These are phyloP conservation scores for Microstegium vimineum DNA, from an alignment of 176 grass and related monocot genomes.

Conservation along the genomic window DNA sequence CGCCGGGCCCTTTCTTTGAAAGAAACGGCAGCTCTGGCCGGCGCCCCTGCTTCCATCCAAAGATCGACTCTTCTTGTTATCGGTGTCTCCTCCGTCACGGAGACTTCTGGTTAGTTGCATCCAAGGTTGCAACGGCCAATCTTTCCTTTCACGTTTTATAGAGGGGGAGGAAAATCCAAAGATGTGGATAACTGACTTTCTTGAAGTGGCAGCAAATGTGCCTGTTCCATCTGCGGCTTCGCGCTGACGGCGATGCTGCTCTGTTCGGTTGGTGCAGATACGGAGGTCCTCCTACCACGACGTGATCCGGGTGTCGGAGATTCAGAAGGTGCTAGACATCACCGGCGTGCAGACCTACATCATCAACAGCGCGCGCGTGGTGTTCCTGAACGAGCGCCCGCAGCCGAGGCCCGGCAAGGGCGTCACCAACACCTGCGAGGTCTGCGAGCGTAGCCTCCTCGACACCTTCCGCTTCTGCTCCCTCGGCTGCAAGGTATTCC, in stretches of 20 bases:
- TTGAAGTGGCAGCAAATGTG: neutral
- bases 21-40: conserved; percentile 20
- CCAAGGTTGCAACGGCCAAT: conserved; percentile 20
- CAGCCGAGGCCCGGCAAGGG: conserved; percentile 94
- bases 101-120: neutral
- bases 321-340: conserved; percentile 96
- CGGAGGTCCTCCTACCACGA: conserved; percentile 94
- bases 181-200: conserved; percentile 11
- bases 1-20: conserved; percentile 1
- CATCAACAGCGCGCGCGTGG: conserved; percentile 96
- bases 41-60: conserved; percentile 8
- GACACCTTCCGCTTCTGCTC: conserved; percentile 99
- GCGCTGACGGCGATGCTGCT: neutral
- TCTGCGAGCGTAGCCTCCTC: conserved; percentile 91
- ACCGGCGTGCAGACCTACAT: conserved; percentile 97
- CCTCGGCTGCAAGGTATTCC: conserved; percentile 99
- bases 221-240: conserved; percentile 33
- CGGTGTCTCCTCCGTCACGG: neutral
- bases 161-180: neutral
- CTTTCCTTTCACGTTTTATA: conserved; percentile 26
- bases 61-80: neutral
- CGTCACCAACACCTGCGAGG: conserved; percentile 96
- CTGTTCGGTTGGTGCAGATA: conserved; percentile 38
- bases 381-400: conserved; percentile 92
- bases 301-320: conserved; percentile 96